These are phyloP conservation scores for Nissolia schottii DNA, from an alignment of 306 rosid genomes.

Conservation along the genomic window DNA sequence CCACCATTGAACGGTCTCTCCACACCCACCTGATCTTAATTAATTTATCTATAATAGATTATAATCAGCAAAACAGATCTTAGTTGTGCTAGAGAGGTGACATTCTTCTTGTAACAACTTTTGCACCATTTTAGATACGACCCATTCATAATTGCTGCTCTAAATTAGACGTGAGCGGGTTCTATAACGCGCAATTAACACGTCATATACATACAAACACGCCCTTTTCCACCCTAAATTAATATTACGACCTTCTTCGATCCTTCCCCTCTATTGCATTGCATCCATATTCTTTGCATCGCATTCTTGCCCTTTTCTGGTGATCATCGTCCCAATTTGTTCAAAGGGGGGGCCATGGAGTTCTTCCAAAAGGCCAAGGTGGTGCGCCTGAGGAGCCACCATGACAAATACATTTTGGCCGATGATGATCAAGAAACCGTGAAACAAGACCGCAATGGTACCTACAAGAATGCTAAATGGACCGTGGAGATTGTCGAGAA, in stretches of 20 bases:
- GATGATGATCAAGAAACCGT: slow-evolving; percentile 66
- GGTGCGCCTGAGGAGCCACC: slow-evolving; percentile 75
- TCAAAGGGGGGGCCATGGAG: slow-evolving; percentile 44
- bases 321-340: not conserved
- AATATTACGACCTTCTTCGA: not conserved
- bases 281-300: not conserved
- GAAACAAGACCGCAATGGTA: slow-evolving; percentile 65
- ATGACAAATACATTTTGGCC: slow-evolving; percentile 72
- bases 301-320: not conserved
- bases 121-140: slow-evolving; percentile 8
- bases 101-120: not conserved
- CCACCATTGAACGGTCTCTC: not conserved
- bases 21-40: not conserved
- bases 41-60: not conserved
- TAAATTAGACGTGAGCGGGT: not conserved
- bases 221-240: not conserved
- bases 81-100: not conserved
- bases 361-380: slow-evolving; percentile 58
- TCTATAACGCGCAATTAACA: not conserved
- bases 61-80: not conserved
- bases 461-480: slow-evolving; percentile 64
- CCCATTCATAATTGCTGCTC: not conserved
- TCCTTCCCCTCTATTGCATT: not conserved
- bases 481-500: slow-evolving; percentile 49
- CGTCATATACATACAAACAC: not conserved